Evolutionary conservation across 345 rosid species (phyloP), one percentile per base, ranked within the genome.

Genomic region (Diplotaxis tenuifolia): DNA sequence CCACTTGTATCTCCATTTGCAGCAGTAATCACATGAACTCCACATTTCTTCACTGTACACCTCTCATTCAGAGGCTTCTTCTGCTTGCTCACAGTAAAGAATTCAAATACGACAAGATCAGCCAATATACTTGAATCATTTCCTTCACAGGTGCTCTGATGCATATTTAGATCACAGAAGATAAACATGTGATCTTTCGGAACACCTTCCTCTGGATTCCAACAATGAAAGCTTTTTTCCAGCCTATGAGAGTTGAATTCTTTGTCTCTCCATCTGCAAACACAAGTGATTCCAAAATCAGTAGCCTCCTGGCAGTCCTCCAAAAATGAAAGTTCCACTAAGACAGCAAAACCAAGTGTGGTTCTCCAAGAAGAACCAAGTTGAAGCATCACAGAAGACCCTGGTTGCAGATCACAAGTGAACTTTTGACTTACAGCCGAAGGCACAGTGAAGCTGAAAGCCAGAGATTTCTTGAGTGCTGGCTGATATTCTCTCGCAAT

Each of bases 231-330:
- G 4, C 0, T 25, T 65, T 42, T 65, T 25, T 45, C 68, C 1
- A 45, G 56, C 10, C 36, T 65, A 25, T 45, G 68, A 65, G 68
- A 65, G 38, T 21, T 1, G 28, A 6, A 7, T 23, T 45, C 15
- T 10, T 9, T 40, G 67, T 62, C 67, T 36, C 20, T 62, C 67
- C 67, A 62, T 16, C 52, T 62, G 67, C 67, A 38, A 6, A 62
- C 67, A 62, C 50, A 62, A 10, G 9, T 62, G 2, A 62, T 9
- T 9, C 11, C 18, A 62, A 62, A 62, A 20, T 9, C 52, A 36
- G 3, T 21, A 36, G 67, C 45, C 10, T 36, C 23, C 1, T 36
- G 50, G 50, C 20, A 62, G 36, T 36, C 29, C 50, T 62, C 49
- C 16, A 2, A 20, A 36, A 62, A 62, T 20, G 52, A 6, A 21